Base-by-base conservation (phyloP, 2,329 filamentous ascomycete genomes). In the Fusarium sp. region DNA sequence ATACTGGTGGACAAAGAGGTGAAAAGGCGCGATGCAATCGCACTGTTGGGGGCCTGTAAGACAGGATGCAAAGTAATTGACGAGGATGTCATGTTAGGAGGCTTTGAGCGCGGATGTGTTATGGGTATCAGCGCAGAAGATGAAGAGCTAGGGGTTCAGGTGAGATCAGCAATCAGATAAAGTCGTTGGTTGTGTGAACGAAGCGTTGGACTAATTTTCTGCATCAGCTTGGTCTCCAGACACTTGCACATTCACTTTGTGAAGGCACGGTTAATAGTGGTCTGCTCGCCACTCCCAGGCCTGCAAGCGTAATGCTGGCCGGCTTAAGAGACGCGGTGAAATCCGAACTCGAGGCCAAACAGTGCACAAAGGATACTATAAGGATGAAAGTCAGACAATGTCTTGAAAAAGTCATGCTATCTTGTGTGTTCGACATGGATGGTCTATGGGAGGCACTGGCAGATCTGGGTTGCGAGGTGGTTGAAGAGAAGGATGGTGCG, bases 371-470 rank as follows among this genome's bases (percentile, higher is more conserved):
- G 49, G 63, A 73, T 11, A 64, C 72, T 9, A 69, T 69, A 5
- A 76, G 66, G 52, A 59, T 35, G 12, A 76, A 75, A 37, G 74
- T 83, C 33, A 81, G 77, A 57, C 72, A 75, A 6, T 83, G 81
- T 63, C 79, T 91, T 7, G 85, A 87, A 49, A 81, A 82, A 49
- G 84, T 90, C 8, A 83, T 85, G 37, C 82, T 91, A 33, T 87
- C 87, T 29, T 83, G 86, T 29, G 84, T 91, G 2, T 91, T 91
- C 71, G 88, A 90, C 66, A 72, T 89, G 16, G 84, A 89, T 49
- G 89, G 89, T 0, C 73, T 91, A 23, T 86, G 83, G 83, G 88
- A 91, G 76, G 88, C 88, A 2, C 73, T 91, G 38, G 79, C 77
- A 4, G 89, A 91, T 72, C 72, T 89, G 39, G 83, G 85, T 31